Conservation (phyloP, 805 yeast species). For the Osmozyma mogii region DNA sequence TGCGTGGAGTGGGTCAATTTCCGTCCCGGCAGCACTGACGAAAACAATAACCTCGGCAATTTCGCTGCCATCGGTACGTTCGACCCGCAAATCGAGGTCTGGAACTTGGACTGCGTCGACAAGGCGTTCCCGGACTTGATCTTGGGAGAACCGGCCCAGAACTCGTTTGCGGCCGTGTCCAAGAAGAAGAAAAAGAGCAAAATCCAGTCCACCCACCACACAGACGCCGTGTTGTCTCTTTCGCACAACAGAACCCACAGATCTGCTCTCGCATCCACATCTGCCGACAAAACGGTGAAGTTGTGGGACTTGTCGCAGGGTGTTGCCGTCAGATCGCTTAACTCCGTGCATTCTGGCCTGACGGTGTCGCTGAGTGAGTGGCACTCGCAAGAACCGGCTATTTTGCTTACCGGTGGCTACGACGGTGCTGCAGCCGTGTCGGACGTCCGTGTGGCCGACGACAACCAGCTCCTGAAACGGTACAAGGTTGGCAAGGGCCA, state of each 20-base stretch:
- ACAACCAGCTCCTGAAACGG: slow-evolving; percentile 47
- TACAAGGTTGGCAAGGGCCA: slow-evolving; percentile 61
- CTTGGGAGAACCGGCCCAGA: slow-evolving; percentile 64
- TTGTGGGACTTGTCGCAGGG: slow-evolving; percentile 85
- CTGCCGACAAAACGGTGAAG: slow-evolving; percentile 92
- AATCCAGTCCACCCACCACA: slow-evolving; percentile 70
- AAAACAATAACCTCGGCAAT: slow-evolving; percentile 54
- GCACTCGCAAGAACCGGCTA: slow-evolving; percentile 61
- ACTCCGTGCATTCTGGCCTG: slow-evolving; percentile 64
- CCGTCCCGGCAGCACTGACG: slow-evolving; percentile 42
- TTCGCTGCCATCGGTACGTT: slow-evolving; percentile 96
- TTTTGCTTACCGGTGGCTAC: slow-evolving; percentile 86
- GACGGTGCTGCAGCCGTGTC: slow-evolving; percentile 76
- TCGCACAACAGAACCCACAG: slow-evolving; percentile 77
- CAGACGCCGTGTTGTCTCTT: slow-evolving; percentile 87
- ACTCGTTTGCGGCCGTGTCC: slow-evolving; percentile 29
- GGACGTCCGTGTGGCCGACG: slow-evolving; percentile 75
- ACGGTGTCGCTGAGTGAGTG: slow-evolving; percentile 82
- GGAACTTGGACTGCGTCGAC: slow-evolving; percentile 91
- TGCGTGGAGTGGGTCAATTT: slow-evolving; percentile 93
- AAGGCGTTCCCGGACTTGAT: slow-evolving; percentile 92
- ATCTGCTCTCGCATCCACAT: slow-evolving; percentile 83
- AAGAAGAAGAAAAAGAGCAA: slow-evolving; percentile 42
- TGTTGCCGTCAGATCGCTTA: slow-evolving; percentile 70
- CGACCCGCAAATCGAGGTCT: slow-evolving; percentile 94